A percentile compares a stretch with the other conserved stretches of the same genome.
These are phyloP conservation scores for Termitomyces sp. DNA, from an alignment of 768 basidiomycete genomes.

Conservation along the genomic window DNA sequence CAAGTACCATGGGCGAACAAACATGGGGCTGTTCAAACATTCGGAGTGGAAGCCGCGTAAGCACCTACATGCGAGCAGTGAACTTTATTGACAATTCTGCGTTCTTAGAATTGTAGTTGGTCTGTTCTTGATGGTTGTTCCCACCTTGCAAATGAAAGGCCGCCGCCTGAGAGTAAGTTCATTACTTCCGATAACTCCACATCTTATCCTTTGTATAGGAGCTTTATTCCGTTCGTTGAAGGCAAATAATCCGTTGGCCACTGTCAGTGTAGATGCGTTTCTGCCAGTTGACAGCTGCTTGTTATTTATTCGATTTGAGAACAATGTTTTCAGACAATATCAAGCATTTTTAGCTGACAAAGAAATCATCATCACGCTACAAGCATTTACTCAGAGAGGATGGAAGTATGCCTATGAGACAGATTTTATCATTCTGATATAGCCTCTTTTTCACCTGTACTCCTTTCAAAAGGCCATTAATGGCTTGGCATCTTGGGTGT, in stretches of 20 bases:
- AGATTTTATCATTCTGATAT: too few relatives aligned
- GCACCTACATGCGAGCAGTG: conserved; percentile 8
- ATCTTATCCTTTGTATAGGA: conserved; percentile 5
- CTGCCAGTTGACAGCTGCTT: too few relatives aligned
- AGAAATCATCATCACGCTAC: too few relatives aligned
- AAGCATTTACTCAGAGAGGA: too few relatives aligned
- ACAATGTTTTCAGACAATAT: too few relatives aligned
- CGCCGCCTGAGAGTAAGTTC: conserved; percentile 33
- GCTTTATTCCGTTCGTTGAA: conserved; percentile 14
- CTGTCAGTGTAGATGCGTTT: not conserved
- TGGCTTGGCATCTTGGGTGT: too few relatives aligned
- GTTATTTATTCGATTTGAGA: too few relatives aligned
- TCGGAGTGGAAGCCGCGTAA: conserved; percentile 50
- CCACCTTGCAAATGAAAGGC: conserved; percentile 41
- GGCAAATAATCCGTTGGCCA: not conserved
- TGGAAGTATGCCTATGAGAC: too few relatives aligned
- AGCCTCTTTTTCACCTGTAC: too few relatives aligned
- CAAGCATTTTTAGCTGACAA: too few relatives aligned
- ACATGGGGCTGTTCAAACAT: conserved; percentile 47
- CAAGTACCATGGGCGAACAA: conserved; percentile 51
- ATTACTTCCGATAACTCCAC: not conserved
- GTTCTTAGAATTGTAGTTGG: conserved; percentile 35
- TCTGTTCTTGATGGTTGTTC: conserved; percentile 44
- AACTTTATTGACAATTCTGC: not conserved
- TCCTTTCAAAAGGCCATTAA: too few relatives aligned